phyloP scores from a whole-genome alignment of 2,329 filamentous ascomycete species.

The Alternaria atra region DNA sequence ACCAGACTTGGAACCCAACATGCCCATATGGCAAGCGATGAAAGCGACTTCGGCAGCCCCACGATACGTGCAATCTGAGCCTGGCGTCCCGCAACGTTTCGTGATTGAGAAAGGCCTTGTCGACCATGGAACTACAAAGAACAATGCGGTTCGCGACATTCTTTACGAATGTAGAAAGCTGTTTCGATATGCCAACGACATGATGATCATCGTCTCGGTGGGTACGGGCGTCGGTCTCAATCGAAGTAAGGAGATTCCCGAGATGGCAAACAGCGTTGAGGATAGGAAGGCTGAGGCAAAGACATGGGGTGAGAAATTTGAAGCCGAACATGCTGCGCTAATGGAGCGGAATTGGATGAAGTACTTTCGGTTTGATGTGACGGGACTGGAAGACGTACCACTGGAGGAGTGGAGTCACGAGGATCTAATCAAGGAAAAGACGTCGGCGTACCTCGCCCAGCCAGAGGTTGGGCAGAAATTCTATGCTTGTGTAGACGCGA shows the following conservation, averaged over 20 bases:
- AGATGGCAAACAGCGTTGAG: conserved; percentile 40
- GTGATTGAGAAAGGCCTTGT: conserved; percentile 43
- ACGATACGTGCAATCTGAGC: conserved; percentile 29
- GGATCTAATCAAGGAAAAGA: conserved; percentile 40
- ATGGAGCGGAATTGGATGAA: conserved; percentile 44
- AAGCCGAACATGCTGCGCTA: conserved; percentile 32
- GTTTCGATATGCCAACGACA: conserved; percentile 42
- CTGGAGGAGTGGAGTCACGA: conserved; percentile 43
- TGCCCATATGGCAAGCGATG: conserved; percentile 41
- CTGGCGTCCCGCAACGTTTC: conserved; percentile 24
- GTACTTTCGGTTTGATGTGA: conserved; percentile 46
- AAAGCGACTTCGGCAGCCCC: conserved; percentile 36
- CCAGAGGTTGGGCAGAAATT: conserved; percentile 36
- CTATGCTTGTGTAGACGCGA: conserved; percentile 43
- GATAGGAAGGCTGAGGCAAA: conserved; percentile 31
- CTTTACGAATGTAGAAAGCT: conserved; percentile 44
- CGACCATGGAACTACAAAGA: conserved; percentile 44
- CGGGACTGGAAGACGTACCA: conserved; percentile 36
- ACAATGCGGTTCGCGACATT: conserved; percentile 44
- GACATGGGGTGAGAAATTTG: conserved; percentile 33
- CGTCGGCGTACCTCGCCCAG: conserved; percentile 35
- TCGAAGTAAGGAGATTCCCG: conserved; percentile 25
- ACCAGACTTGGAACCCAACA: conserved; percentile 37
- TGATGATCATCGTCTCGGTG: conserved; percentile 44
- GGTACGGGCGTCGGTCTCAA: conserved; percentile 38